A percentile compares a stretch with the other conserved stretches of the same genome.
phyloP scores from a whole-genome alignment of 2,329 filamentous ascomycete genomes.

The Exophiala lecanii-corni region DNA sequence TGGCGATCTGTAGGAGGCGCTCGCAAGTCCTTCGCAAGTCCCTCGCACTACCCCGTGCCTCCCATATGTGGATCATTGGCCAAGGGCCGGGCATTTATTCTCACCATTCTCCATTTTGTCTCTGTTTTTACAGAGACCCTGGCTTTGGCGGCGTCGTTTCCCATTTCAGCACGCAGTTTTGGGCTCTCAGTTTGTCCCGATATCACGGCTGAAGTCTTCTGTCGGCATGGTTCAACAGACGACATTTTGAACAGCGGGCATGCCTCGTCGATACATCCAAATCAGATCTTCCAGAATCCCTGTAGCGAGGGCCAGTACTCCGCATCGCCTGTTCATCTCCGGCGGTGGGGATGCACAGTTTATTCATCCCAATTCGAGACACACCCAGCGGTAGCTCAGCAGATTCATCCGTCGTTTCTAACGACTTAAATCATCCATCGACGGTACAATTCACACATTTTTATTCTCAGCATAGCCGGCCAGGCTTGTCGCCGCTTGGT shows the following conservation, averaged over 20 bases:
- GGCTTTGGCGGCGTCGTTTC: conserved; percentile 5
- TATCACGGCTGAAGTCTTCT: background rate
- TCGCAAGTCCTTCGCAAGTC: conserved; percentile 13
- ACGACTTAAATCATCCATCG: conserved; percentile 9
- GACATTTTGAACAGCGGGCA: background rate
- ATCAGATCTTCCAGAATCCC: background rate
- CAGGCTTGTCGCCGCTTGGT: conserved; percentile 11
- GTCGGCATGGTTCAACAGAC: background rate
- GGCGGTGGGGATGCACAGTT: conserved; percentile 11
- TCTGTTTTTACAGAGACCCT: conserved; percentile 13
- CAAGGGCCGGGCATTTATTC: conserved; percentile 19
- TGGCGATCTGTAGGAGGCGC: conserved; percentile 18
- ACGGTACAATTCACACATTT: conserved; percentile 3
- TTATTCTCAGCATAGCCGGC: conserved; percentile 8
- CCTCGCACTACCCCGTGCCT: too few relatives aligned
- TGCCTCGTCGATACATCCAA: background rate
- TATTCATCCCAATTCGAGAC: conserved; percentile 8
- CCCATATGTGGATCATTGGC: conserved; percentile 11
- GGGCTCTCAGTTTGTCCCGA: conserved; percentile 10
- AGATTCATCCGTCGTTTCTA: conserved; percentile 7
- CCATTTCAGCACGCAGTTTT: conserved; percentile 2
- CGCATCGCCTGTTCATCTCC: background rate
- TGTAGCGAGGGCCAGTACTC: background rate
- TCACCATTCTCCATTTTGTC: conserved; percentile 20
- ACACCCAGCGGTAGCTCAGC: conserved; percentile 12